Conservation (phyloP, 1,284 basidiomycete genomes). For the Marasmius oreades region DNA sequence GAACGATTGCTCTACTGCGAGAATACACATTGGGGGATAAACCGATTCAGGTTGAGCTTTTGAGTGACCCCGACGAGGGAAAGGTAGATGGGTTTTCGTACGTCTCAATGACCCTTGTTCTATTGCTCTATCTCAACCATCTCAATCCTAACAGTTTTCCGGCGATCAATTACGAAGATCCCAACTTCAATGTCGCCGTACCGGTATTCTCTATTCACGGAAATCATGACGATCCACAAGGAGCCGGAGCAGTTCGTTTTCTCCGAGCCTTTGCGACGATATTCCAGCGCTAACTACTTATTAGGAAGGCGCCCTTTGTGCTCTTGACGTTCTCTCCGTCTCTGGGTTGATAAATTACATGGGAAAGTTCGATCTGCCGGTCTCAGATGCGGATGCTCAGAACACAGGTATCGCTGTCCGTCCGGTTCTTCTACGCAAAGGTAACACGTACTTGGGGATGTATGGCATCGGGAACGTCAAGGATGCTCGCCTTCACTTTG, state of each 20-base stretch:
- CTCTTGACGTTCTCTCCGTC: slow-evolving; percentile 92
- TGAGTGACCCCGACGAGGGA: slow-evolving; percentile 92
- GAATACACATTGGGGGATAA: slow-evolving; percentile 90
- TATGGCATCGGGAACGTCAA: slow-evolving; percentile 98
- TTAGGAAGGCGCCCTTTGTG: slow-evolving; percentile 94
- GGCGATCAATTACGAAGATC: slow-evolving; percentile 96
- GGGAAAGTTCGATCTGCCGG: slow-evolving; percentile 80
- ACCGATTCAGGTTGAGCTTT: slow-evolving; percentile 84
- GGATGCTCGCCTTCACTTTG: slow-evolving; percentile 94
- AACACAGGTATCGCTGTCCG: slow-evolving; percentile 81
- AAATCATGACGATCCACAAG: slow-evolving; percentile 99
- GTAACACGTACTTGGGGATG: slow-evolving; percentile 79
- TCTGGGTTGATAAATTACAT: slow-evolving; percentile 97
- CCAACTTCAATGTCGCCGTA: slow-evolving; percentile 91
- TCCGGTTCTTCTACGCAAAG: slow-evolving; percentile 90
- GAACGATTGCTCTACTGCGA: slow-evolving; percentile 84
- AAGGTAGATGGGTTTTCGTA: slow-evolving; percentile 82
- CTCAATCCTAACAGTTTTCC: slow-evolving; percentile 69
- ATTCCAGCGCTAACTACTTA: slow-evolving; percentile 5
- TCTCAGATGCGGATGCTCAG: slow-evolving; percentile 62
- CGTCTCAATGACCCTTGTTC: slow-evolving; percentile 25
- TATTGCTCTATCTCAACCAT: slow-evolving; percentile 15
- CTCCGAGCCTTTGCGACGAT: neutral
- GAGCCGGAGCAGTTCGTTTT: slow-evolving; percentile 76
- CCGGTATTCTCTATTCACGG: slow-evolving; percentile 99